Evolutionary conservation across 495 filamentous ascomycete species (phyloP), one percentile per base, ranked within the genome.

Genomic region (Cercophora scortea): DNA sequence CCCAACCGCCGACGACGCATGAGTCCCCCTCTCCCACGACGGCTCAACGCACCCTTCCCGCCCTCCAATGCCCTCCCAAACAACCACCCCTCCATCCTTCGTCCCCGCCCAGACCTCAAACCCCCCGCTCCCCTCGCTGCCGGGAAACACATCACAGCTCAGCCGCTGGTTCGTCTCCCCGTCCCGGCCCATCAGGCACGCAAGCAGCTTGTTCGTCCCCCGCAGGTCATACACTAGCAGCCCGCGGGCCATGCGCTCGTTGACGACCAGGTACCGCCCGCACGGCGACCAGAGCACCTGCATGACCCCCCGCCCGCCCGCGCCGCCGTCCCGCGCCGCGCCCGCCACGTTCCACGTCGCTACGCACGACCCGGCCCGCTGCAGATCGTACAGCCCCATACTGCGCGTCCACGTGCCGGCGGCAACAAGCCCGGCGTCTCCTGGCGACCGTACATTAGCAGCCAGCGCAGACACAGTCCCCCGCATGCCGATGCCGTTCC

Each of bases 91-190:
- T 0, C 93, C 94, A 72, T 89, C 84, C n/a, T 69, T 80, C 2
- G 87, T 88, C 13, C 90, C 91, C 35, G 85, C 88, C 90, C 89
- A 94, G 16, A 95, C 71, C 62, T 90, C 86, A 65, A 83, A 82
- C 3, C 82, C 83, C 1, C 69, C 83, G 1, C 68, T 61, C 5
- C 65, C 64, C 18, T 70, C 70, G 4, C 52, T 52, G 8, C 68
- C 68, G 0, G 66, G 64, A 54, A 76, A 79, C 13, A 92, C 74
- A 67, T 95, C 89, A 47, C 90, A 79, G 16, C 82, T 80, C 52
- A 97, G 66, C 35, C 88, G 77, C 71, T 97, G 91, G 55, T 89
- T 90, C 6, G 85, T 89, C 5, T 67, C 3, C 0, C 89, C 86
- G 17, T 78, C 74, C 33, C 93, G 78, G 0, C 91, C 89, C 12